Percentiles rank a stretch among this genome's conserved stretches.
phyloP scores from a whole-genome alignment of 1,284 basidiomycete genomes.

The Cryptococcus depauperatus region DNA sequence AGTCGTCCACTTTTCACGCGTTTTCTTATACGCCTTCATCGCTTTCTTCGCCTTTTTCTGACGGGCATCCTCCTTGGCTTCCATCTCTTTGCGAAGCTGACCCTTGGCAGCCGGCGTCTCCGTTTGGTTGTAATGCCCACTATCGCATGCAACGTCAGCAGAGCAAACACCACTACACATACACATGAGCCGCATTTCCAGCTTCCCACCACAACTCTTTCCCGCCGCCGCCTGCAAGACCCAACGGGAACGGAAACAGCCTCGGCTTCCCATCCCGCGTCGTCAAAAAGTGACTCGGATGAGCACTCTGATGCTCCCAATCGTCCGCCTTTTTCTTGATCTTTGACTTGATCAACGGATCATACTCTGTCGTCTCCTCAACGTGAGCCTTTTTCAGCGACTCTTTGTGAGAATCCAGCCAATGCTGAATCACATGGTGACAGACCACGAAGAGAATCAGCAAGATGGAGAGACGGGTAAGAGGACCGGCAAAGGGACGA shows the following conservation, averaged over 20 bases:
- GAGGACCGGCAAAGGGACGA: constrained; percentile 14
- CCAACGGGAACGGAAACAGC: constrained; percentile 34
- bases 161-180: constrained; percentile 6
- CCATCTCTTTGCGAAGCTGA: constrained; percentile 18
- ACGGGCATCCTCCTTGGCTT: constrained; percentile 17
- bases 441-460: constrained; percentile 18
- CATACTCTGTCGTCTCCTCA: constrained; percentile 3
- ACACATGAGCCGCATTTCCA: constrained; percentile 35
- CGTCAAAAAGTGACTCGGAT: constrained; percentile 33
- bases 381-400: constrained; percentile 2
- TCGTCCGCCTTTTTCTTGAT: constrained; percentile 16
- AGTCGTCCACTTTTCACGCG: constrained; percentile 26
- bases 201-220: constrained; percentile 37
- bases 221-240: constrained; percentile 26
- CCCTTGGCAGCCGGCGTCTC: constrained; percentile 22
- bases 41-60: constrained; percentile 20
- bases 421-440: constrained; percentile 14
- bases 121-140: constrained; percentile 32
- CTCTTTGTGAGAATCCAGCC: constrained; percentile 4
- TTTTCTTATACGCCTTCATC: constrained; percentile 14
- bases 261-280: constrained; percentile 31
- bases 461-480: constrained; percentile 19
- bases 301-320: constrained; percentile 23
- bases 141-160: constrained; percentile 7
- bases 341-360: constrained; percentile 12